Conservation (phyloP, 495 filamentous ascomycete genomes). For the Schizothecium vesticola region DNA sequence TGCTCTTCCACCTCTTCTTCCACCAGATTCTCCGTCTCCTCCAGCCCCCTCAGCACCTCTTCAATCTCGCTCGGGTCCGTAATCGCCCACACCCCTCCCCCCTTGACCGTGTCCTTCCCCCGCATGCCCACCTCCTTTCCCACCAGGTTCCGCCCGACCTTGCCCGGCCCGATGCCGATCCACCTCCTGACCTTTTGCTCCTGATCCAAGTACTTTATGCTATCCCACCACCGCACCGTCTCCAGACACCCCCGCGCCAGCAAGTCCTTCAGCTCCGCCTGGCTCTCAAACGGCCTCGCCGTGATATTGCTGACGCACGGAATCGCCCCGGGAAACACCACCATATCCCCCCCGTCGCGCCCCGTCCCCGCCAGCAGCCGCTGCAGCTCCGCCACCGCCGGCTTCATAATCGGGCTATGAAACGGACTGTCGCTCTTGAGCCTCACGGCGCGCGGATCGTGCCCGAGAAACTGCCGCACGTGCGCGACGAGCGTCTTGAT, state of each 20-base stretch:
- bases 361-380: constrained; percentile 52
- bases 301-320: constrained; percentile 84
- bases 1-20: constrained; percentile 33
- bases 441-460: constrained; percentile 83
- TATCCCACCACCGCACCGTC: constrained; percentile 92
- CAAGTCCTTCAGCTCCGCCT: constrained; percentile 66
- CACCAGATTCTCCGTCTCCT: constrained; percentile 59
- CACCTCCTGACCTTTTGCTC: constrained; percentile 77
- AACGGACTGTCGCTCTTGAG: constrained; percentile 90
- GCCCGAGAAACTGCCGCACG: constrained; percentile 84
- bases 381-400: constrained; percentile 68
- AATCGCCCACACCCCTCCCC: constrained; percentile 91
- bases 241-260: constrained; percentile 75
- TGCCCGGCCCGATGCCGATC: constrained; percentile 92
- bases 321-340: constrained; percentile 63
- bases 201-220: constrained; percentile 82
- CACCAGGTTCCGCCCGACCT: constrained; percentile 89
- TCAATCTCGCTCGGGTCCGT: constrained; percentile 78
- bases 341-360: constrained; percentile 49
- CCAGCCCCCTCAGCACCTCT: constrained; percentile 62
- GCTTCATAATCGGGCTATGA: constrained; percentile 88
- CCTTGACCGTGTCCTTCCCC: constrained; percentile 68
- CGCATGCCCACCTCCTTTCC: constrained; percentile 92
- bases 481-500: constrained; percentile 86
- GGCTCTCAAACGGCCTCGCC: constrained; percentile 67